Percentiles rank a stretch among this genome's conserved stretches.
phyloP scores from a whole-genome alignment of 2,329 filamentous ascomycete genomes.

The Alternaria triticina region DNA sequence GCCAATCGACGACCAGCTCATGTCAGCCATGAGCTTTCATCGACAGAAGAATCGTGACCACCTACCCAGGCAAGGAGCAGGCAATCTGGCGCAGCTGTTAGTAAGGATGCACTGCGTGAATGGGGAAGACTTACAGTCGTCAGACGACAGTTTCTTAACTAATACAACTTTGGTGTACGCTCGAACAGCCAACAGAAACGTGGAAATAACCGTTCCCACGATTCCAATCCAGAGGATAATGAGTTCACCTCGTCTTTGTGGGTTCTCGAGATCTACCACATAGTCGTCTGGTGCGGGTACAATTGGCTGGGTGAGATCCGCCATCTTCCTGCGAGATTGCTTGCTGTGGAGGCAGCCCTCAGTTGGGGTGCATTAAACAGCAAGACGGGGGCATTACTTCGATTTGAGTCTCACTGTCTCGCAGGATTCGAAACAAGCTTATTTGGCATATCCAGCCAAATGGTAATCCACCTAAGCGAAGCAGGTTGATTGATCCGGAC shows the following conservation, averaged over 20 bases:
- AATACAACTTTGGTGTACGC: conserved; percentile 32
- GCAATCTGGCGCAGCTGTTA: background rate
- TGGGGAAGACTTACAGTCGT: conserved; percentile 26
- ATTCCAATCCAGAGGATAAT: conserved; percentile 25
- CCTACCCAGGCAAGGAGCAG: background rate
- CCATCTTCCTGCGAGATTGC: background rate
- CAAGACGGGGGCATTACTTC: background rate
- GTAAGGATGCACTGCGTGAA: background rate
- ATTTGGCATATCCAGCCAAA: background rate
- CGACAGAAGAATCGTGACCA: background rate
- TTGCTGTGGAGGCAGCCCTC: background rate
- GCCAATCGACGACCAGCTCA: background rate
- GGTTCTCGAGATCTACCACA: conserved; percentile 32
- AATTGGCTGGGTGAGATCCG: conserved; percentile 8
- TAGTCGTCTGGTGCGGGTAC: conserved; percentile 32
- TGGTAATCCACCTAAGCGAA: background rate
- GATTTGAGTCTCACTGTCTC: background rate
- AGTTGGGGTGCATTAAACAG: background rate
- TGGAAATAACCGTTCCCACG: conserved; percentile 24
- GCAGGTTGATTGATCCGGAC: background rate
- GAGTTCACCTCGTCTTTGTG: conserved; percentile 12
- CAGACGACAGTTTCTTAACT: conserved; percentile 23
- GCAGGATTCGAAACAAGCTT: background rate
- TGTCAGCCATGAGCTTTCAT: background rate
- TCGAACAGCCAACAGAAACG: conserved; percentile 27